phyloP scores from a whole-genome alignment of 805 yeast species.

The Cyberlindnera suaveolens region DNA sequence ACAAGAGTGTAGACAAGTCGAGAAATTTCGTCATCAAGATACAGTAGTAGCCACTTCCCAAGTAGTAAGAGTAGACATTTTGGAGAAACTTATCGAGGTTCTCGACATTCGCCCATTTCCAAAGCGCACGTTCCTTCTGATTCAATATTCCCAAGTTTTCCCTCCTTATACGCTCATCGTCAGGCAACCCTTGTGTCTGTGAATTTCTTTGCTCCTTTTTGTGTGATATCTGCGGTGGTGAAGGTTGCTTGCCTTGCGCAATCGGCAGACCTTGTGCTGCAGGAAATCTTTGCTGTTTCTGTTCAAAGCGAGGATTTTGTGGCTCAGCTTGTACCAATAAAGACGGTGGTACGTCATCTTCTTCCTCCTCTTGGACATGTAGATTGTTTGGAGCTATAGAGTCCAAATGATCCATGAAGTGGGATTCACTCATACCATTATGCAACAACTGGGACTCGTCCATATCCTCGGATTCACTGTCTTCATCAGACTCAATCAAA shows the following conservation, averaged over 20 bases:
- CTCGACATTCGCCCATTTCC: constrained; percentile 96
- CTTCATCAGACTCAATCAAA: constrained; percentile 21
- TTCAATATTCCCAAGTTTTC: constrained; percentile 38
- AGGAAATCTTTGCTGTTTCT: not conserved
- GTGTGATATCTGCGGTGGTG: constrained; percentile 2
- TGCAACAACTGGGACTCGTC: constrained; percentile 6
- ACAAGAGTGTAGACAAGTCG: constrained; percentile 69
- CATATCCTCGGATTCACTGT: constrained; percentile 1
- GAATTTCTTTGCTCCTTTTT: not conserved
- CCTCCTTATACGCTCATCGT: constrained; percentile 21
- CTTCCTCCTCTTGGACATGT: constrained; percentile 8
- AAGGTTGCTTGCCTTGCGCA: not conserved
- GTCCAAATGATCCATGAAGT: constrained; percentile 6
- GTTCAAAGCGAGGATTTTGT: not conserved
- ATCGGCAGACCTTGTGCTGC: not conserved
- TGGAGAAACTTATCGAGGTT: constrained; percentile 82
- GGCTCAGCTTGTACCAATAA: constrained; percentile 14
- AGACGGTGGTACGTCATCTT: constrained; percentile 18
- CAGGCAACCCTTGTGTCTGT: constrained; percentile 1
- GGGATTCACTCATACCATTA: constrained; percentile 9
- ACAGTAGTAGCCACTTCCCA: constrained; percentile 79
- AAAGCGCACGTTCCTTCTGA: constrained; percentile 72
- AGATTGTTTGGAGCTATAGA: constrained; percentile 1
- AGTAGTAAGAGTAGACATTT: constrained; percentile 77
- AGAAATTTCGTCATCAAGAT: constrained; percentile 60